A percentile compares a stretch with the other conserved stretches of the same genome.
Conservation (phyloP, 192 early-diverging fungal genomes). For the Backusella parvicylindrica region DNA sequence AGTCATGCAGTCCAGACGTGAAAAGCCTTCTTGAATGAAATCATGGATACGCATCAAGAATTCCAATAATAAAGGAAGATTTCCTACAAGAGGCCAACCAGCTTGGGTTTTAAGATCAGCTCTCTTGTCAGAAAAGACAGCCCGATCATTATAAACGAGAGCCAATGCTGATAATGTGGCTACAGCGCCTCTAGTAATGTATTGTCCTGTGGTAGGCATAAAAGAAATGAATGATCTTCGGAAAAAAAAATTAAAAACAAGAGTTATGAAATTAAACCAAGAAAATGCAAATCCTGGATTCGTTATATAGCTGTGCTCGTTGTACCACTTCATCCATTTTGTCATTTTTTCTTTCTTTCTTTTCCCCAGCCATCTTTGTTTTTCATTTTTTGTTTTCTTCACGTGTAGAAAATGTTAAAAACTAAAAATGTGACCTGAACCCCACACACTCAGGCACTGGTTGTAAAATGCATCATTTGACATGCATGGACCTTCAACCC, state of each 20-base stretch:
- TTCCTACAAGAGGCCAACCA: constrained; percentile 14
- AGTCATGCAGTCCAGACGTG: background rate
- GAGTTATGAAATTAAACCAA: background rate
- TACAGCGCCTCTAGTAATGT: background rate
- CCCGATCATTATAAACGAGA: constrained; percentile 13
- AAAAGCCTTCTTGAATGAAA: background rate
- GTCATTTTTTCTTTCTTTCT: background rate
- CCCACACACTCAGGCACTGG: background rate
- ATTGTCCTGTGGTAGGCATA: background rate
- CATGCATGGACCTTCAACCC: background rate
- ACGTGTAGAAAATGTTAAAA: background rate
- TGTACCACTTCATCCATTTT: background rate
- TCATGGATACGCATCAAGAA: background rate
- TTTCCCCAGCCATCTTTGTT: background rate
- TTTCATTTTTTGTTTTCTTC: background rate
- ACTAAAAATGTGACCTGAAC: background rate
- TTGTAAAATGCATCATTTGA: background rate
- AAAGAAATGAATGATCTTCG: background rate
- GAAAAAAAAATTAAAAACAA: too few species aligned
- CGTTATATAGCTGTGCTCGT: background rate
- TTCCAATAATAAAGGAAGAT: background rate
- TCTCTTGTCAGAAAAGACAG: constrained; percentile 13
- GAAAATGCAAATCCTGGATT: background rate
- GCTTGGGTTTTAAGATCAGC: background rate
- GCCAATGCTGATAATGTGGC: background rate